Evolutionary conservation across 1,284 basidiomycete species (phyloP), one percentile per base, ranked within the genome.

Genomic region (Apiotrichum gracile): DNA sequence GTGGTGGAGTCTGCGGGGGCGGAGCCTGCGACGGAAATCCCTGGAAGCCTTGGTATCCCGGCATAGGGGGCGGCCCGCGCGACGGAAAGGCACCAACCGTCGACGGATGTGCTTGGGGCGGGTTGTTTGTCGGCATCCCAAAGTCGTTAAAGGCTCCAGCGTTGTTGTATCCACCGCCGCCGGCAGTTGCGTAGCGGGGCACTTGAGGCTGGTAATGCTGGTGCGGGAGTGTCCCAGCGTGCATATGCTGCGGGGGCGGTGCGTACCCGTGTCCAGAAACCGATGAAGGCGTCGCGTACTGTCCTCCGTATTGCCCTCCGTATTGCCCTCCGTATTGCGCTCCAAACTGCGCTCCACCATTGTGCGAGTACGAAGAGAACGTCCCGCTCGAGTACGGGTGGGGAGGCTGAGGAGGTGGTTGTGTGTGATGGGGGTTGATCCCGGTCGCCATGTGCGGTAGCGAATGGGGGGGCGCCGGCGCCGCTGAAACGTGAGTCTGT

Each of bases 381-480:
- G n/a, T n/a, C n/a, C n/a, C 19, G 41, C 19, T 19, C 13, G 41
- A 19, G 26, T 43, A 43, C 26, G 16, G 9, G 26, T 27, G n/a
- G 21, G 29, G n/a, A 24, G 43, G 29, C 9, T 21, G 31, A 21
- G 43, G 43, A 9, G 41, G 26, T 26, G 24, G 10, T n/a, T n/a
- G n/a, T n/a, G n/a, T n/a, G 24, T 26, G 41, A 21, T 26, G n/a
- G 13, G 17, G 27, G 19, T 33, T n/a, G 13, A 14, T 45, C 10
- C n/a, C 12, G 26, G 13, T 27, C 4, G n/a, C 43, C 43, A 45
- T 33, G 43, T 45, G 43, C 5, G 43, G 43, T 5, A 45, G 31
- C 19, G 43, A 45, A 45, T 45, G 43, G 31, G 43, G 43, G 17
- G 43, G 43, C 31, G 43, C 43, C 43, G 43, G 43, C 43, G 31